These are phyloP conservation scores for Chiua virens DNA, from an alignment of 768 basidiomycete species.

Conservation along the genomic window DNA sequence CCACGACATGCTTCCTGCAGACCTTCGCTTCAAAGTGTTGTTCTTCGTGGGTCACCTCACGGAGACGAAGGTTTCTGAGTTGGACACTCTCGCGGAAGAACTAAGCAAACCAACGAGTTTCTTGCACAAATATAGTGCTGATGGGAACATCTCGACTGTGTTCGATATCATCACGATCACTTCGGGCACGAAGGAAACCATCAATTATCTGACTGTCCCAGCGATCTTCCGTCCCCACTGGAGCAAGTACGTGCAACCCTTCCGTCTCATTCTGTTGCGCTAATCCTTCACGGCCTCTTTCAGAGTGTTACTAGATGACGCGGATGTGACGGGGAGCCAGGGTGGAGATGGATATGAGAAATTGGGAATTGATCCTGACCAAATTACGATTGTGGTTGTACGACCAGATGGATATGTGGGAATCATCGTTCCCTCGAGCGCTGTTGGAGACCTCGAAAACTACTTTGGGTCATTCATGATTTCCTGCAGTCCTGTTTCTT, in stretches of 20 bases:
- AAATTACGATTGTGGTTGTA: conserved; percentile 36
- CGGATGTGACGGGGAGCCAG: conserved; percentile 26
- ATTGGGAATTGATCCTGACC: conserved; percentile 32
- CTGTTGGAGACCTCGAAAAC: conserved; percentile 34
- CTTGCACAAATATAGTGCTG: conserved; percentile 30
- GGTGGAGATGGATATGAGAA: conserved; percentile 36
- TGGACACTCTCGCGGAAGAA: conserved; percentile 29
- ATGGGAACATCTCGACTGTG: conserved; percentile 21
- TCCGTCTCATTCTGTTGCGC: not conserved
- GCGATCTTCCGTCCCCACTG: conserved; percentile 39
- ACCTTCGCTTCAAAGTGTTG: conserved; percentile 41
- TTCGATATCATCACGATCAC: conserved; percentile 33
- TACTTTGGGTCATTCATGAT: conserved; percentile 46
- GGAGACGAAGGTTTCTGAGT: conserved; percentile 16
- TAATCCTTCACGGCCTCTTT: not conserved
- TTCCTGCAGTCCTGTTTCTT: not conserved
- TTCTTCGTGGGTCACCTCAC: conserved; percentile 34
- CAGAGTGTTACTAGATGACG: conserved; percentile 39
- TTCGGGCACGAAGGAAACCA: conserved; percentile 31
- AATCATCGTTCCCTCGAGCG: conserved; percentile 29
- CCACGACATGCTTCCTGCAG: conserved; percentile 39
- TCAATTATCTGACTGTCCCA: conserved; percentile 37
- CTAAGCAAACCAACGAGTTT: conserved; percentile 25
- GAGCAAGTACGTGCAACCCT: conserved; percentile 37
- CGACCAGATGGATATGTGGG: conserved; percentile 45